These are phyloP conservation scores for Xerocomus brunneocitrinus DNA, from an alignment of 768 basidiomycete species.

Conservation along the genomic window DNA sequence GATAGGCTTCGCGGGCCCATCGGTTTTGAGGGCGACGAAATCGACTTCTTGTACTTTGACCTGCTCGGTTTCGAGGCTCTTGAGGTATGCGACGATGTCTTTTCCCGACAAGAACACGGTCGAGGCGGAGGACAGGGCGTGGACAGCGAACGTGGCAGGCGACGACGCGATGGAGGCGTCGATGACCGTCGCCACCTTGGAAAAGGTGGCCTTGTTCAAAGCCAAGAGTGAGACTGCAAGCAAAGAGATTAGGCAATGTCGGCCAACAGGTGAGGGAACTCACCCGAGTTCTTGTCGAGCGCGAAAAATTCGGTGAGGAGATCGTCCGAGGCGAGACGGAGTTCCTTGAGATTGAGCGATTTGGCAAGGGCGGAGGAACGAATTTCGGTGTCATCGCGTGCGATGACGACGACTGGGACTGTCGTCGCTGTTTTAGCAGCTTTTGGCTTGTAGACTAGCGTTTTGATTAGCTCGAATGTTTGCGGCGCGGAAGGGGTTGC, in stretches of 20 bases:
- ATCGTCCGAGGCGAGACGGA: slow-evolving; percentile 82
- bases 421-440: slow-evolving; percentile 86
- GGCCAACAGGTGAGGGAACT: slow-evolving; percentile 29
- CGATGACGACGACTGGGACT: slow-evolving; percentile 83
- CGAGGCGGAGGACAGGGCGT: slow-evolving; percentile 61
- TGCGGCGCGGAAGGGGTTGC: slow-evolving; percentile 46
- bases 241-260: background rate
- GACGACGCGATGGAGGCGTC: slow-evolving; percentile 76
- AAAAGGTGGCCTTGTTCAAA: slow-evolving; percentile 58
- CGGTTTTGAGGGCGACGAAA: slow-evolving; percentile 55
- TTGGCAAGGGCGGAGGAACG: slow-evolving; percentile 74
- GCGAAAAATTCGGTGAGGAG: slow-evolving; percentile 80
- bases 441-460: slow-evolving; percentile 94
- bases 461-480: slow-evolving; percentile 74
- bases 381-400: slow-evolving; percentile 80
- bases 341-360: slow-evolving; percentile 79
- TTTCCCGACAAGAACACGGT: slow-evolving; percentile 78
- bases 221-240: slow-evolving; percentile 75
- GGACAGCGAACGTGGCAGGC: slow-evolving; percentile 62
- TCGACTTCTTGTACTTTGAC: slow-evolving; percentile 70
- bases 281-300: slow-evolving; percentile 82
- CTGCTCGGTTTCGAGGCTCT: slow-evolving; percentile 62
- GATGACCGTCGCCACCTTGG: slow-evolving; percentile 69
- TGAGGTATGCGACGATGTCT: slow-evolving; percentile 70
- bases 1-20: slow-evolving; percentile 37